Conservation (phyloP, 83 land plant genomes). For the Picea abies region DNA sequence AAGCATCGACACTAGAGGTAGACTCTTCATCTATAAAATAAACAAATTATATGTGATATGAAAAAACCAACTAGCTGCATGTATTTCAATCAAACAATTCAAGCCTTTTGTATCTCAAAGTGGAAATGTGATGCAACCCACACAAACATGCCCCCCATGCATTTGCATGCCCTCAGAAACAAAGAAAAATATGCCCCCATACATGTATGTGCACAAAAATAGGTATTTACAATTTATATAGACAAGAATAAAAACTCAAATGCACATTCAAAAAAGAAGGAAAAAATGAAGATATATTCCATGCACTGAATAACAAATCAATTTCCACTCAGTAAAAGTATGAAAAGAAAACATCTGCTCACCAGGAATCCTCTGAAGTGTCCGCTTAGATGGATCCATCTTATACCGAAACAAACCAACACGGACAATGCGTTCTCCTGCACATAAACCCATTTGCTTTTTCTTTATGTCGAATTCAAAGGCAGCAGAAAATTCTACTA, state of each 20-base stretch:
- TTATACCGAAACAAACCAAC: slow-evolving; percentile 75
- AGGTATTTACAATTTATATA: no score
- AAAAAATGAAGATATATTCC: background rate
- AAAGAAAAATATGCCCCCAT: no score
- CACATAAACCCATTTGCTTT: slow-evolving; percentile 4
- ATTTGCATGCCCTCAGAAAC: no score
- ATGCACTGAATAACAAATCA: background rate
- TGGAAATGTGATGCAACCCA: no score
- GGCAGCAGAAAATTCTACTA: background rate
- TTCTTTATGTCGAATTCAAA: background rate
- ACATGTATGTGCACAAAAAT: no score
- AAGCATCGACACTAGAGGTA: slow-evolving; percentile 4
- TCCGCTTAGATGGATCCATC: slow-evolving; percentile 72
- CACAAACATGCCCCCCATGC: no score
- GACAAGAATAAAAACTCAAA: no score
- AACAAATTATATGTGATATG: background rate
- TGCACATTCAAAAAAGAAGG: background rate
- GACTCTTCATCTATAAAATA: slow-evolving; percentile 20
- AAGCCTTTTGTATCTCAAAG: no score
- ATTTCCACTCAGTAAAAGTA: slow-evolving; percentile 8
- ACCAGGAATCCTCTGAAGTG: slow-evolving; percentile 76
- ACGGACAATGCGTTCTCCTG: slow-evolving; percentile 74
- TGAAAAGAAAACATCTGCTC: background rate
- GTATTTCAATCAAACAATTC: no score
- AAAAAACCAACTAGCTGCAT: no score